Percentiles rank a stretch among this genome's conserved stretches.
phyloP scores from a whole-genome alignment of 73 alveolate genomes.

The Blepharisma stoltei region DNA sequence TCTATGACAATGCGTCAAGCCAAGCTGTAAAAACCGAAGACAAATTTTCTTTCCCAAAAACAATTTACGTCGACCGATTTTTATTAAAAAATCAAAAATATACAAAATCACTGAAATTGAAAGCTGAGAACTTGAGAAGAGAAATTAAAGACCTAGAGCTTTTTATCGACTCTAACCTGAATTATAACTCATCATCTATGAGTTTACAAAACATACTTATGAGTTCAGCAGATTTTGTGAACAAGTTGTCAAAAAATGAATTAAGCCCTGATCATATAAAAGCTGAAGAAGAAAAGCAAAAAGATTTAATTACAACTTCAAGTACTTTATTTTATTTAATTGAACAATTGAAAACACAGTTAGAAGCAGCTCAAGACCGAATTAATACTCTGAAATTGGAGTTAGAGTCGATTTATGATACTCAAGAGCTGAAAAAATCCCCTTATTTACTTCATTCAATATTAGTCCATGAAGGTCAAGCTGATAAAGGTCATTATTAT shows the following conservation, averaged over 20 bases:
- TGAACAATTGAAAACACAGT: neutral
- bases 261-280: no score
- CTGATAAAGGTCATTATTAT: conserved; percentile 77
- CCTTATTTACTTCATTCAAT: conserved; percentile 56
- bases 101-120: conserved; percentile 37
- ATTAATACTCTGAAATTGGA: conserved; percentile 39
- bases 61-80: conserved; percentile 70
- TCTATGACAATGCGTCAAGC: conserved; percentile 43
- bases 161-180: no score
- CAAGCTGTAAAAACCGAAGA: conserved; percentile 48
- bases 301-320: no score
- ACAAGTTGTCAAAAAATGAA: no score
- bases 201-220: no score
- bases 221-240: no score
- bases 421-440: conserved; percentile 26
- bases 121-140: conserved; percentile 35
- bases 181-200: no score
- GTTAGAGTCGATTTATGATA: conserved; percentile 38
- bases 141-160: conserved; percentile 35
- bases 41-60: conserved; percentile 66
- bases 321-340: no score
- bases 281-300: no score
- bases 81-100: conserved; percentile 44
- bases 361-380: conserved; percentile 22
- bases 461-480: conserved; percentile 76